These are phyloP conservation scores for Dillenia turbinata DNA, from an alignment of 164 flowering plant species.

Conservation along the genomic window DNA sequence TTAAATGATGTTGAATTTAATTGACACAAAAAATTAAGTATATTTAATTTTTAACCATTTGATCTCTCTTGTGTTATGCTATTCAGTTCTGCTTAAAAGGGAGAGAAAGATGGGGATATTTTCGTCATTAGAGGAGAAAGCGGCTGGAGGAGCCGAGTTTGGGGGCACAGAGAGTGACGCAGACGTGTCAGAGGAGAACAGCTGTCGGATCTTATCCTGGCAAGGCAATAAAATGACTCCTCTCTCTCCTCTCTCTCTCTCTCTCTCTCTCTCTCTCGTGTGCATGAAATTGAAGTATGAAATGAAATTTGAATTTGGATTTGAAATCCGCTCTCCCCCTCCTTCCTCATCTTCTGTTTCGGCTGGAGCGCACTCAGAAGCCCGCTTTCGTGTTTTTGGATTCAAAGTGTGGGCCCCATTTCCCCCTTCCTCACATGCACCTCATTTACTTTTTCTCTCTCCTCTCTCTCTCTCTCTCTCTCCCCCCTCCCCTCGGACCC, in stretches of 20 bases:
- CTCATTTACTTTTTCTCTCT: neutral
- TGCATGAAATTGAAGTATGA: neutral
- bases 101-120: too few relatives aligned
- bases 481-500: neutral
- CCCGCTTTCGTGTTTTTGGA: conserved; percentile 26
- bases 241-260: neutral
- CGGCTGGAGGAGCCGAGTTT: too few relatives aligned
- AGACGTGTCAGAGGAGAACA: conserved; percentile 36
- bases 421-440: conserved; percentile 8
- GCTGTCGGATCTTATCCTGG: conserved; percentile 43
- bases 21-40: too few relatives aligned
- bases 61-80: too few relatives aligned
- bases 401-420: conserved; percentile 17
- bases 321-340: conserved; percentile 28
- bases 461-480: neutral
- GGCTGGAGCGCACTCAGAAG: conserved; percentile 38
- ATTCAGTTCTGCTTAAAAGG: too few relatives aligned
- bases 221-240: conserved; percentile 4
- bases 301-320: conserved; percentile 23
- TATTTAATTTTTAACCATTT: too few relatives aligned
- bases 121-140: too few relatives aligned
- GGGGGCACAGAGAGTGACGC: conserved; percentile 9
- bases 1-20: too few relatives aligned
- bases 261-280: neutral
- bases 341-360: neutral